Base-by-base conservation (phyloP, 2,329 filamentous ascomycete genomes). In the Scolecobasidium constrictum region DNA sequence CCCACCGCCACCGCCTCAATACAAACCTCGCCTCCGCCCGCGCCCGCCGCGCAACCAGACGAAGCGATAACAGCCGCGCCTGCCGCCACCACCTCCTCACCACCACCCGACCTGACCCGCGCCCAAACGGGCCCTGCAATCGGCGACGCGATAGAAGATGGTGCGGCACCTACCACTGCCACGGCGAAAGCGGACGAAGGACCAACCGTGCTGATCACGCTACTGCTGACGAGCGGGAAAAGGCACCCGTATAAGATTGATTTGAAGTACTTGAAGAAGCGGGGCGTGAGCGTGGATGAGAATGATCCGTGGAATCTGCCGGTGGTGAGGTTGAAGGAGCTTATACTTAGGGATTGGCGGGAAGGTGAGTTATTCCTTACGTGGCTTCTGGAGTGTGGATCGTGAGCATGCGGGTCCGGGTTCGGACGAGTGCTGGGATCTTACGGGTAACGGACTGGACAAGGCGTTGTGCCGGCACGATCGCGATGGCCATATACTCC, bases 331-430 rank as follows among this genome's bases (percentile, higher is more conserved):
- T 67, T 96, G 50, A 95, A 95, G 64, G 87, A 95, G 65, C 68
- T 95, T 56, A 94, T 96, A 58, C 75, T 92, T 67, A 75, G 86
- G 53, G 88, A 95, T 60, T 96, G 90, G 90, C 74, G 86, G 52
- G 81, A 80, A 53, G 86, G 73, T 75, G 65, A 44, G 58, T 44
- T 42, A 40, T 33, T 44, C 17, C 39, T 17, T 16, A n/a, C n/a
- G n/a, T n/a, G n/a, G n/a, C n/a, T n/a, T n/a, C n/a, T n/a, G n/a
- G n/a, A n/a, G n/a, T n/a, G n/a, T n/a, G n/a, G n/a, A n/a, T n/a
- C n/a, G n/a, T n/a, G n/a, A n/a, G n/a, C n/a, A n/a, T n/a, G n/a
- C n/a, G n/a, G n/a, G n/a, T n/a, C n/a, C n/a, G n/a, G n/a, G n/a
- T n/a, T n/a, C n/a, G n/a, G n/a, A n/a, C n/a, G n/a, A n/a, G n/a